These are phyloP conservation scores for Vitis hybrid DNA, from an alignment of 177 flowering plant species.

Conservation along the genomic window DNA sequence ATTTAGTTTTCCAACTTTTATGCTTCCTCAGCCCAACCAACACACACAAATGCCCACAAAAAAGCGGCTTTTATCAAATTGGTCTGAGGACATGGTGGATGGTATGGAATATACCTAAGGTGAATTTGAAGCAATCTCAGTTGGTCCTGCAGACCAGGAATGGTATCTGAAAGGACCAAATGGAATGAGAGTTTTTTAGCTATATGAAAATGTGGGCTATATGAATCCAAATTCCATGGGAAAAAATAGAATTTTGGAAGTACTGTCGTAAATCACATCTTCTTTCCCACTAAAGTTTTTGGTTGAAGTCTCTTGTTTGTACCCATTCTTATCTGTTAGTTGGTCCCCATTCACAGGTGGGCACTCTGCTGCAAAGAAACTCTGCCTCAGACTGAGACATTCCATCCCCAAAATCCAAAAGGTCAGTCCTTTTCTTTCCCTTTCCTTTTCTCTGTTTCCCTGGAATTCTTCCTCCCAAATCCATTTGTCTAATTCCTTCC, in stretches of 20 bases:
- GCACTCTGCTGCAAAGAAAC: constrained; percentile 12
- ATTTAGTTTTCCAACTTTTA: too few species aligned
- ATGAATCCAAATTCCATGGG: neutral
- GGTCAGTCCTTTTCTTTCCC: constrained; percentile 22
- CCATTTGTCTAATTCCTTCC: constrained; percentile 11
- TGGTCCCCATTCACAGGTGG: constrained; percentile 34
- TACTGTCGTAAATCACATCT: constrained; percentile 17
- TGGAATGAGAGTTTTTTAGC: constrained; percentile 2
- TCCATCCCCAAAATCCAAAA: constrained; percentile 17
- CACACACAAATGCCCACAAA: too few species aligned
- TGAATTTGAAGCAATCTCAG: neutral
- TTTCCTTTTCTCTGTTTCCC: constrained; percentile 1
- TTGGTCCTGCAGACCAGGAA: neutral
- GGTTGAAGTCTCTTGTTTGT: constrained; percentile 12
- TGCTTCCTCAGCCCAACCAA: too few species aligned
- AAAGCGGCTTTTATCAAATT: too few species aligned
- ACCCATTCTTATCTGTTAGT: constrained; percentile 17
- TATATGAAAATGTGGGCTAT: neutral
- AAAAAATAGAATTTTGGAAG: constrained; percentile 13
- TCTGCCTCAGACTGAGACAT: constrained; percentile 27
- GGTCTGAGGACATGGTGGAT: neutral
- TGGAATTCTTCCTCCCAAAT: neutral
- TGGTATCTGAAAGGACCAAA: neutral
- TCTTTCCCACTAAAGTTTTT: constrained; percentile 10
- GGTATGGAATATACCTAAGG: neutral